Percentiles rank a stretch among this genome's conserved stretches.
These are phyloP conservation scores for Fusarium sterilihyphosum DNA, from an alignment of 2,329 filamentous ascomycete species.

Conservation along the genomic window DNA sequence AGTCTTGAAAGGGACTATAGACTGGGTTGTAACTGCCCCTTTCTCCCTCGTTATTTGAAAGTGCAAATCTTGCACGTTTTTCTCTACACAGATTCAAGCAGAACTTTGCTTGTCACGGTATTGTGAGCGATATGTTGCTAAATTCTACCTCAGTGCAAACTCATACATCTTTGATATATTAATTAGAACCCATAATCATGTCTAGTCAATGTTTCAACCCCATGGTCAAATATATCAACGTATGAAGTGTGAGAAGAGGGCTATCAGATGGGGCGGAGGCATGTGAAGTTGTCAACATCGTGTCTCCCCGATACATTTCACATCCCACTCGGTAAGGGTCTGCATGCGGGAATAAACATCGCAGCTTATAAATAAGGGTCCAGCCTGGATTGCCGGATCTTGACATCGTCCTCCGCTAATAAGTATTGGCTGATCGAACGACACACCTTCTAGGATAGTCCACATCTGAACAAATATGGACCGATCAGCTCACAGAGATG, in stretches of 20 bases:
- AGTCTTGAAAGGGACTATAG: too few relatives aligned
- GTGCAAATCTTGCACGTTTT: not conserved
- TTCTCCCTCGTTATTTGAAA: not conserved
- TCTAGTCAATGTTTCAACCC: too few relatives aligned
- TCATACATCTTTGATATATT: not conserved
- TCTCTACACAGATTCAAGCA: not conserved
- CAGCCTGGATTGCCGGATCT: not conserved
- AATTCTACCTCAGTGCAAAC: too few relatives aligned
- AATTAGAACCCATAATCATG: too few relatives aligned
- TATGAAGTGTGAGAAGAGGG: too few relatives aligned
- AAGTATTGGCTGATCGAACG: not conserved
- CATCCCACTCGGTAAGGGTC: slow-evolving; percentile 14
- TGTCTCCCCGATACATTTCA: not conserved
- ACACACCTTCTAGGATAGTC: not conserved
- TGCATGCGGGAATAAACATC: not conserved
- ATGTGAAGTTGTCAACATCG: not conserved
- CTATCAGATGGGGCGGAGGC: not conserved
- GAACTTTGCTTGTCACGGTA: not conserved
- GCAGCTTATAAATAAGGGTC: not conserved
- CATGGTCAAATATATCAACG: not conserved
- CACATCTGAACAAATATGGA: not conserved
- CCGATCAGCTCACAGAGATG: not conserved
- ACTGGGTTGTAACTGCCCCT: fast-evolving
- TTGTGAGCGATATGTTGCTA: not conserved
- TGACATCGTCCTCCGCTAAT: not conserved